Conservation (phyloP, 2,329 filamentous ascomycete species). For the Amphichorda felina region DNA sequence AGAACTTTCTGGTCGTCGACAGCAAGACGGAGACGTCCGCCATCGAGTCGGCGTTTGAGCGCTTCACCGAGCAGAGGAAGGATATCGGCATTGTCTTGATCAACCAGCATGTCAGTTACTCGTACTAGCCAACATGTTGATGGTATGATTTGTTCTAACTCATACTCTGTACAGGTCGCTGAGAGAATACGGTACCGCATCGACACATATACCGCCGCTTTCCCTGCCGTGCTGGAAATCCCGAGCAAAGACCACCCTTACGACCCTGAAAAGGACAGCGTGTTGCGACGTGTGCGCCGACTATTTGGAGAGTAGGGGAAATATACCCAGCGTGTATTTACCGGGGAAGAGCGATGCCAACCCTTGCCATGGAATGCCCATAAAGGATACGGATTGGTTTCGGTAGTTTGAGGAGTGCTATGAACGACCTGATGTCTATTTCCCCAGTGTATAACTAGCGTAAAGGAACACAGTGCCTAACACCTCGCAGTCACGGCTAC, state of each 20-base stretch:
- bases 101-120: conserved; percentile 75
- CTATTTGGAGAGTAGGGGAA: conserved; percentile 52
- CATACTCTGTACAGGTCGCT: conserved; percentile 54
- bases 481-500: too few relatives aligned
- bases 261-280: conserved; percentile 97
- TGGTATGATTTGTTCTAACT: too few relatives aligned
- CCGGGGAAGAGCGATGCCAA: too few relatives aligned
- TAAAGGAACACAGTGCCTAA: too few relatives aligned
- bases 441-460: too few relatives aligned
- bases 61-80: conserved; percentile 80
- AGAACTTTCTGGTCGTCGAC: conserved; percentile 97
- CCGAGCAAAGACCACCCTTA: conserved; percentile 99
- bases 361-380: too few relatives aligned
- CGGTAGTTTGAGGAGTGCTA: too few relatives aligned
- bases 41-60: conserved; percentile 84
- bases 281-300: conserved; percentile 70
- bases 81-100: conserved; percentile 95
- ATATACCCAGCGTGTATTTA: background rate
- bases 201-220: conserved; percentile 86
- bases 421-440: too few relatives aligned
- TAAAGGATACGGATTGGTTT: too few relatives aligned
- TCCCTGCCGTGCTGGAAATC: conserved; percentile 93
- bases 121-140: too few relatives aligned
- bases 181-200: conserved; percentile 86
- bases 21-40: conserved; percentile 77